phyloP scores from a whole-genome alignment of 495 filamentous ascomycete species.

The Podospora pseudopauciseta region DNA sequence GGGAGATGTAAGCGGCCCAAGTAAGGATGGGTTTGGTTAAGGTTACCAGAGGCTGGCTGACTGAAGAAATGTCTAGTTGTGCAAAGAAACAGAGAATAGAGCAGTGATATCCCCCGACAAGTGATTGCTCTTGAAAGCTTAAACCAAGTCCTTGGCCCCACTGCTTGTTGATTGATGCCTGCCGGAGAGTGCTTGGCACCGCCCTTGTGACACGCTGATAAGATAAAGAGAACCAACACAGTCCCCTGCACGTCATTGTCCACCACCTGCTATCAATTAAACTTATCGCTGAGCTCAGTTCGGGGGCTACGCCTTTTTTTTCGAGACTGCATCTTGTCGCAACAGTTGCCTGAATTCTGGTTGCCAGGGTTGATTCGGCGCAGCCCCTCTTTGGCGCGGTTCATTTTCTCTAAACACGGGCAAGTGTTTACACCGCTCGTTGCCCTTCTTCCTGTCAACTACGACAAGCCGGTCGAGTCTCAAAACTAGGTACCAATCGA shows the following conservation, averaged over 20 bases:
- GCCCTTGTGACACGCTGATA: conserved; percentile 12
- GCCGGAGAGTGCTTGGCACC: not conserved
- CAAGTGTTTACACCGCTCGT: not conserved
- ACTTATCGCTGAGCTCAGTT: not conserved
- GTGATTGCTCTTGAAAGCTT: not conserved
- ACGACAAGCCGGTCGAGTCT: not conserved
- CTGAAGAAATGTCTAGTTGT: not conserved
- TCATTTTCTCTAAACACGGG: conserved; percentile 1
- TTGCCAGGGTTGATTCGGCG: not conserved
- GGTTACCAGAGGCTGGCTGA: not conserved
- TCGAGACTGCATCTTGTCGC: not conserved
- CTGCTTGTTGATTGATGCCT: not conserved
- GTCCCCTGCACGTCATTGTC: conserved; percentile 15
- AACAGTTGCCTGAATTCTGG: not conserved
- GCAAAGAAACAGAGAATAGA: not conserved
- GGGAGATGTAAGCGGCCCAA: conserved; percentile 10
- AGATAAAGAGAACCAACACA: conserved; percentile 20
- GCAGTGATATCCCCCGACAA: not conserved
- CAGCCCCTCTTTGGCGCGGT: not conserved
- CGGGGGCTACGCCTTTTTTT: not conserved
- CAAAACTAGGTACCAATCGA: conserved; percentile 1
- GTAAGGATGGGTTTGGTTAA: conserved; percentile 30
- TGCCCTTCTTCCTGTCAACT: conserved; percentile 3
- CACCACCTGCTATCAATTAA: not conserved
- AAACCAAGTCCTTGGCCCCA: not conserved